phyloP scores from a whole-genome alignment of 306 rosid species.

The Casuarina glauca region DNA sequence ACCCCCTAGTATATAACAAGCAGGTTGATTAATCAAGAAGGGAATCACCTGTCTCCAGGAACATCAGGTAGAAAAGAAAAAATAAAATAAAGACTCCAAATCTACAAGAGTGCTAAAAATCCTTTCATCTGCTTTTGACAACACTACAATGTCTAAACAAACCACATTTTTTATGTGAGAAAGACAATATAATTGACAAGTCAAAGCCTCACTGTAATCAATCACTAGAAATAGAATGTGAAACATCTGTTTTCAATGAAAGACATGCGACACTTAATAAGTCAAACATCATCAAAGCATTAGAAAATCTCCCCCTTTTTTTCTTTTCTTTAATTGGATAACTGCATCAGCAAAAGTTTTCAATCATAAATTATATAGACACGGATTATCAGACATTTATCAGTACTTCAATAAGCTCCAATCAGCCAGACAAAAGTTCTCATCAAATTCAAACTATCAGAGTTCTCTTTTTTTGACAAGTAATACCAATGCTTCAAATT shows the following conservation, averaged over 20 bases:
- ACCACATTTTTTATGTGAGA: background rate
- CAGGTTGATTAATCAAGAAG: background rate
- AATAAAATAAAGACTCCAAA: background rate
- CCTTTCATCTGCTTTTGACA: background rate
- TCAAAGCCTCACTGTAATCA: background rate
- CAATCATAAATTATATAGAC: too few relatives aligned
- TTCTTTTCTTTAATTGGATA: too few relatives aligned
- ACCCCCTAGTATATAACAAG: constrained; percentile 1
- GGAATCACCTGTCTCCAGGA: background rate
- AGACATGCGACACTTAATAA: too few relatives aligned
- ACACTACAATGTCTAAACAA: background rate
- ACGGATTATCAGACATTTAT: too few relatives aligned
- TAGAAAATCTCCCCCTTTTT: too few relatives aligned
- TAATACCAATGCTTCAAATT: background rate
- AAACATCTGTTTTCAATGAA: too few relatives aligned
- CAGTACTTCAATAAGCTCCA: too few relatives aligned
- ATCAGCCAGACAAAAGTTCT: too few relatives aligned
- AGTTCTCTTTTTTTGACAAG: background rate
- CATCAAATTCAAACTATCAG: background rate
- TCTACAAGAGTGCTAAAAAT: background rate
- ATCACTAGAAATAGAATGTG: too few relatives aligned
- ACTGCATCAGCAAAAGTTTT: too few relatives aligned
- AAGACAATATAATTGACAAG: background rate
- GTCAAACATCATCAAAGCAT: too few relatives aligned
- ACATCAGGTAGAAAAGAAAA: background rate